These are phyloP conservation scores for Colletotrichum melonis DNA, from an alignment of 2,329 filamentous ascomycete species.

Conservation along the genomic window DNA sequence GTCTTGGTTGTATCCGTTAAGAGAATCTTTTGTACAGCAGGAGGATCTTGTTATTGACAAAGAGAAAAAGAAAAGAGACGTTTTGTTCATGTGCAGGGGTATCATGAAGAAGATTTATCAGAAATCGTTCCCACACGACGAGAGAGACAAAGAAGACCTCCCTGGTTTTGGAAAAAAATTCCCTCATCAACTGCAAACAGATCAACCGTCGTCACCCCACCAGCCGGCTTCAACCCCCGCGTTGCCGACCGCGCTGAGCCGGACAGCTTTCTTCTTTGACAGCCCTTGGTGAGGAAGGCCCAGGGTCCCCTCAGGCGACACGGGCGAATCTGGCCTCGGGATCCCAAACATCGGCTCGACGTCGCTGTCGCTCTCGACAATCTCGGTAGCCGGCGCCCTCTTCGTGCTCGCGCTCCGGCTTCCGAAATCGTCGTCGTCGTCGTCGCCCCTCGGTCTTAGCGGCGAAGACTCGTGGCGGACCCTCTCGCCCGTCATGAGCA, in stretches of 20 bases:
- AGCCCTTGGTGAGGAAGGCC: slow-evolving; percentile 31
- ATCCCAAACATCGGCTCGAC: slow-evolving; percentile 40
- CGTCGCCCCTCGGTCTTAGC: slow-evolving; percentile 10
- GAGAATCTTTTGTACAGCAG: slow-evolving; percentile 17
- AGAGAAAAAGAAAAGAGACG: slow-evolving; percentile 23
- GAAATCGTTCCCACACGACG: slow-evolving; percentile 1
- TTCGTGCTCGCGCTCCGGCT: not conserved
- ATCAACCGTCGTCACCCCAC: slow-evolving; percentile 54
- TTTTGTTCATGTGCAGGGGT: slow-evolving; percentile 31
- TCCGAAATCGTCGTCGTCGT: not conserved
- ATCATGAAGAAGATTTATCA: slow-evolving; percentile 34
- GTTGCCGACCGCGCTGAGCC: slow-evolving; percentile 54
- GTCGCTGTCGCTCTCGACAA: slow-evolving; percentile 38
- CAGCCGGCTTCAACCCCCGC: slow-evolving; percentile 45
- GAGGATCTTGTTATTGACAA: slow-evolving; percentile 15
- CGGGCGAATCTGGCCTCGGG: slow-evolving; percentile 52
- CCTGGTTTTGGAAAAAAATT: not conserved
- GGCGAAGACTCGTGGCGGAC: slow-evolving; percentile 24
- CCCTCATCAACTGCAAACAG: not conserved
- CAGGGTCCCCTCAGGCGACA: slow-evolving; percentile 35
- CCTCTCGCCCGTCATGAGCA: slow-evolving; percentile 17
- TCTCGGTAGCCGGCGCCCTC: not conserved
- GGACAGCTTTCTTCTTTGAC: slow-evolving; percentile 53
- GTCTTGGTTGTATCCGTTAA: slow-evolving; percentile 7
- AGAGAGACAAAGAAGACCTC: not conserved